Conservation (phyloP, 768 basidiomycete genomes). For the Psilocybe azurescens region DNA sequence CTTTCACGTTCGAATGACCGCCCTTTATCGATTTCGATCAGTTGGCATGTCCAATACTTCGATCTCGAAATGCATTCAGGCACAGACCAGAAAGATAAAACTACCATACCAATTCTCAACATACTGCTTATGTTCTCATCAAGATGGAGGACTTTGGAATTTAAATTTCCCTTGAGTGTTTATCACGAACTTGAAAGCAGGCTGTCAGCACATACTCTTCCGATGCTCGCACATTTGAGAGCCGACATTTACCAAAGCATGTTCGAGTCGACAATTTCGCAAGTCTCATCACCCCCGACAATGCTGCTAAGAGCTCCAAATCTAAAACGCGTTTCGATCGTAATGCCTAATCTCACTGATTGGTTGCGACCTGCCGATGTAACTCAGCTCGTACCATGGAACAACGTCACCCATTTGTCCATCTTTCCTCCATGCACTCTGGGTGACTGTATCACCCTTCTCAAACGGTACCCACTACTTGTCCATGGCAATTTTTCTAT, state of each 20-base stretch:
- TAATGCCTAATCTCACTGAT: neutral
- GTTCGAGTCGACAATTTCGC: no score
- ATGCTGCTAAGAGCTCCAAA: neutral
- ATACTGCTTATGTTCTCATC: neutral
- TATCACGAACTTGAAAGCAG: neutral
- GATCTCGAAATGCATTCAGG: neutral
- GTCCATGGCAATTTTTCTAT: neutral
- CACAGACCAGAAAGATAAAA: neutral
- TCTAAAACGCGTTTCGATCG: neutral
- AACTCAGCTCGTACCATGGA: neutral
- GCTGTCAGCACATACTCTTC: neutral
- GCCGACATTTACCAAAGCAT: neutral
- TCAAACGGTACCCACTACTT: neutral
- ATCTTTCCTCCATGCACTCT: neutral
- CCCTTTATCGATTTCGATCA: conserved; percentile 1
- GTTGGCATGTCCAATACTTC: neutral
- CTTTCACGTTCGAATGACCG: neutral
- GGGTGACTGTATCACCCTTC: neutral
- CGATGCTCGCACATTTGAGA: neutral
- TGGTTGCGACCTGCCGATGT: neutral
- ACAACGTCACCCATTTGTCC: neutral
- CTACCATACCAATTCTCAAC: neutral
- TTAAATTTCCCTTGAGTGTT: neutral
- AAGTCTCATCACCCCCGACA: neutral
- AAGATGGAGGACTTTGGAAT: neutral